Percentiles rank a stretch among this genome's conserved stretches.
Evolutionary conservation across 2,329 filamentous ascomycete species (phyloP).

Genomic region (Aspergillus cejpii): DNA sequence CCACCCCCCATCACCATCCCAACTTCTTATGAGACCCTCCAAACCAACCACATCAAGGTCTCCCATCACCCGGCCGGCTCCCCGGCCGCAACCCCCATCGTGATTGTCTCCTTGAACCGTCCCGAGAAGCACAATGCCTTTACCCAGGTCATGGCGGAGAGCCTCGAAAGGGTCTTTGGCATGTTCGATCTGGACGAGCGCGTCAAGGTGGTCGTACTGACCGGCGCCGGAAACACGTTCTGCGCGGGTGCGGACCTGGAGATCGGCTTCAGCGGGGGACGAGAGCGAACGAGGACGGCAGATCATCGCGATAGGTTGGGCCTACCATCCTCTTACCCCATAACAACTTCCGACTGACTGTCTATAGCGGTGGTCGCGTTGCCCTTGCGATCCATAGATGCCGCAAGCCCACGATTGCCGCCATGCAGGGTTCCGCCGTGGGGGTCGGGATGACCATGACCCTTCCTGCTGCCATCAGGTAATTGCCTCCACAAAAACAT

Average conservation of each 20-base stretch:
- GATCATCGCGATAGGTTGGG: conserved; percentile 51
- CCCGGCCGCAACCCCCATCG: conserved; percentile 43
- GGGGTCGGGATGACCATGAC: conserved; percentile 56
- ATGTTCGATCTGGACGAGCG: conserved; percentile 48
- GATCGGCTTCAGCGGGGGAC: conserved; percentile 43
- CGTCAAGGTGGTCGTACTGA: conserved; percentile 51
- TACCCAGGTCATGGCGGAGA: conserved; percentile 46
- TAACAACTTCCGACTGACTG: conserved; percentile 35
- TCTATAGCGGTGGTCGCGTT: conserved; percentile 25
- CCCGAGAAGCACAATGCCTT: conserved; percentile 55
- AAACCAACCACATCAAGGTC: conserved; percentile 30
- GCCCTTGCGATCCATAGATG: conserved; percentile 51
- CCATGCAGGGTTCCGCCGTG: conserved; percentile 51
- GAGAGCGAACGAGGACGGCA: conserved; percentile 32
- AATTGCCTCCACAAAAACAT: not conserved
- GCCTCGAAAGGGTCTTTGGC: conserved; percentile 35
- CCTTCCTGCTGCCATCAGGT: conserved; percentile 50
- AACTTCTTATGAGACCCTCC: conserved; percentile 31
- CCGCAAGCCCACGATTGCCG: conserved; percentile 52
- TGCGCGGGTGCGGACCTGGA: conserved; percentile 55
- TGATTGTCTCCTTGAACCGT: conserved; percentile 49
- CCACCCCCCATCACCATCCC: conserved; percentile 21
- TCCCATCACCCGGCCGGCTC: conserved; percentile 42
- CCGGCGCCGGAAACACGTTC: conserved; percentile 41
- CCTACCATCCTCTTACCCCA: not conserved